Conservation (phyloP, 768 basidiomycete species). For the Gyrodon lividus region DNA sequence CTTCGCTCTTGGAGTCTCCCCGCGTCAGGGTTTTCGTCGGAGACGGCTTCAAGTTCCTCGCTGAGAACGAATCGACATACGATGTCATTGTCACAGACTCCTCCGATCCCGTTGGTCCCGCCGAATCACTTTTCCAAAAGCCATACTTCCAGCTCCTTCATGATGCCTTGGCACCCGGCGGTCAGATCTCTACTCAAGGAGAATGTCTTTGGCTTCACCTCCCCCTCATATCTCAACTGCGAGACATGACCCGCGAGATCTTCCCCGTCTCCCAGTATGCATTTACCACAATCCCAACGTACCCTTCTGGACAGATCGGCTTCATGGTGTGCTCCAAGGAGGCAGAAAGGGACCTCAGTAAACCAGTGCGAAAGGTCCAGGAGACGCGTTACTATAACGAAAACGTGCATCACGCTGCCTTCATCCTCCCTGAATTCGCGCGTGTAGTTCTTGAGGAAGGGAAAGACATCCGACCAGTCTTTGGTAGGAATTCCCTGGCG, state of each 20-base stretch:
- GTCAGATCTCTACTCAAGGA: slow-evolving; percentile 92
- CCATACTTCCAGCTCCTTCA: slow-evolving; percentile 95
- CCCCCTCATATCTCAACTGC: slow-evolving; percentile 76
- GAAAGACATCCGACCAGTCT: slow-evolving; percentile 67
- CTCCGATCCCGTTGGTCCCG: slow-evolving; percentile 96
- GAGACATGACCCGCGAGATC: slow-evolving; percentile 61
- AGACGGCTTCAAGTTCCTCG: slow-evolving; percentile 96
- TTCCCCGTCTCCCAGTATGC: slow-evolving; percentile 89
- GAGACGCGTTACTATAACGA: slow-evolving; percentile 84
- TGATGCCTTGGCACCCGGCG: slow-evolving; percentile 85
- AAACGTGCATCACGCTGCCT: slow-evolving; percentile 76
- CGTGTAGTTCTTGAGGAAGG: slow-evolving; percentile 71
- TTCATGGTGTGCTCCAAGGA: slow-evolving; percentile 89
- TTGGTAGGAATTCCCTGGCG: slow-evolving; percentile 62
- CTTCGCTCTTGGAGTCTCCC: slow-evolving; percentile 71
- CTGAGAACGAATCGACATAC: slow-evolving; percentile 82
- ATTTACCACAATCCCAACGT: slow-evolving; percentile 95
- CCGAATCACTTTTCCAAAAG: slow-evolving; percentile 91
- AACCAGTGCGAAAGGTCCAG: slow-evolving; percentile 69
- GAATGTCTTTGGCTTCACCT: slow-evolving; percentile 97
- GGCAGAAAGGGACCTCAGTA: slow-evolving; percentile 62
- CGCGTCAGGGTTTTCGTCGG: slow-evolving; percentile 85
- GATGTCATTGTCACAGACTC: slow-evolving; percentile 99
- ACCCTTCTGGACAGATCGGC: slow-evolving; percentile 98
- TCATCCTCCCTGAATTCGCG: slow-evolving; percentile 92